Base-by-base conservation (phyloP, 2,329 filamentous ascomycete genomes). In the Penicillium sp. region DNA sequence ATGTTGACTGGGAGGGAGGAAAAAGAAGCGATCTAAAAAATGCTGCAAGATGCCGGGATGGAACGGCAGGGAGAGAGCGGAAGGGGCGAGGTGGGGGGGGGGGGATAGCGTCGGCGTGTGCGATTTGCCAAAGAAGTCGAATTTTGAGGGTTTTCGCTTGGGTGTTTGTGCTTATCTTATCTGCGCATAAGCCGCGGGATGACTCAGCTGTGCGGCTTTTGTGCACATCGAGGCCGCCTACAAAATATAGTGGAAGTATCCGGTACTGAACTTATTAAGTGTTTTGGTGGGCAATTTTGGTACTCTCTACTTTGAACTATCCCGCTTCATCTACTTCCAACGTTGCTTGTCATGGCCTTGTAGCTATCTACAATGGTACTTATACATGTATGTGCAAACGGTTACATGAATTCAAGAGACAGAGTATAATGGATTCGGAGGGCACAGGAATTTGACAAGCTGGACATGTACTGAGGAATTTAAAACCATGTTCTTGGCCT, bases 91-190 rank as follows among this genome's bases (percentile, higher is more conserved):
- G 55, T 55, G 43, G 61, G 56, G 58, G 50, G 58, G 51, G 59
- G 60, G 63, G 63, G 66, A 62, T 61, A 69, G 65, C 69, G 66
- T 66, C 67, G 67, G 65, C 67, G 61, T 68, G 69, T 72, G 68
- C 68, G 64, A 69, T 70, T 73, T 70, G 60, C 56, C 64, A 64
- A 66, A 66, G 67, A 64, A 65, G 61, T 69, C 62, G 72, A 74
- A 74, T 75, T 75, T 75, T 74, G 71, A 75, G 69, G 72, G 68
- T 74, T 76, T 76, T 76, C 73, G 70, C 72, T 74, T 74, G 66
- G 36, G 62, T 64, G 60, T 70, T 73, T 72, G 72, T 74, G 73
- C 70, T 75, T 76, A 76, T 76, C 73, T 76, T 76, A 76, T 76
- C 47, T 34, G 47, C 18, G 47, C 36, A 49, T 43, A 49, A 49